Evolutionary conservation across 306 rosid genomes (phyloP), one percentile per base, ranked within the genome.

Genomic region (Cucurbita maxima): DNA sequence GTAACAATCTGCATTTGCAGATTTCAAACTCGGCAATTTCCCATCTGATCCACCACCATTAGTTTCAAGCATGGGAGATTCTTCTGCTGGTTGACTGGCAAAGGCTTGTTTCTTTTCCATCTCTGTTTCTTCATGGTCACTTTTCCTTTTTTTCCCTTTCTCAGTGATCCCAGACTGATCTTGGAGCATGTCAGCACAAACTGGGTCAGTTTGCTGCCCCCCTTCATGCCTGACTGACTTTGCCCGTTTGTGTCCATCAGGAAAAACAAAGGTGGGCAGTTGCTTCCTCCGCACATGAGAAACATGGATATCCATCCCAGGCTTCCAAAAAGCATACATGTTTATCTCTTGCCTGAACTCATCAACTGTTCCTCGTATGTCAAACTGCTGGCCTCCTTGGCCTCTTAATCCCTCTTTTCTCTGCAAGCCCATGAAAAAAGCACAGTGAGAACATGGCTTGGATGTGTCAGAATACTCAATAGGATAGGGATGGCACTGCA

Each of bases 401-500:
- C 97, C 92, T 83, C 84, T 94, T 69, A 89, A 82, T 75, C 99
- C 99, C 86, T 94, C 97, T 83, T 86, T 94, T 82, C 99, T 85
- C 80, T 94, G 99, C 87, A 94, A 85, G 70, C 99, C 99, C 99
- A 94, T 86, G 80, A 94, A 94, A 86, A 89, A 94, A 52, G 99
- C 95, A 81, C 87, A 84, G 84, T 94, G 96, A 4, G 96, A 83
- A 76, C 97, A 87, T 20, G 84, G 87, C 82, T 87, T 94, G 71
- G 95, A 87, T 48, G 83, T 14, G 71, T 91, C 96, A 19, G 78
- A 74, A 68, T 86, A 94, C 81, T 94, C 98, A 48, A 86, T 85
- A 15, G 98, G 98, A 70, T 87, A 86, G 38, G 98, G 97, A 86
- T 94, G 98, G 84, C 98, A 94, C 84, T 90, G 98, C 82, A 94